Percentiles rank a stretch among this genome's conserved stretches.
These are phyloP conservation scores for Quercus ilex DNA, from an alignment of 306 rosid genomes.

Conservation along the genomic window DNA sequence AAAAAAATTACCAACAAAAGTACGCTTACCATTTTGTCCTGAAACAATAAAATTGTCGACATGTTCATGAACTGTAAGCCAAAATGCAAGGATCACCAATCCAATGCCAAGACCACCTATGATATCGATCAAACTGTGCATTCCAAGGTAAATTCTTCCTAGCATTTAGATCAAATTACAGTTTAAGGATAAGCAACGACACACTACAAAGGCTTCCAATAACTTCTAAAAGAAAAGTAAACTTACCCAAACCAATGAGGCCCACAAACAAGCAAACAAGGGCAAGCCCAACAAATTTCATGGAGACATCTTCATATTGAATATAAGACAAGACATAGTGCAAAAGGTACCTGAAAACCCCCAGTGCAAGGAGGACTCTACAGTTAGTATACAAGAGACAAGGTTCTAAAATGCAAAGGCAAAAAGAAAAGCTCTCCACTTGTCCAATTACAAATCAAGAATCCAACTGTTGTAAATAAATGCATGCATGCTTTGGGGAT, in stretches of 20 bases:
- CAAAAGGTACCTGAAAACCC: slow-evolving; percentile 71
- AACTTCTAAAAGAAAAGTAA: slow-evolving; percentile 6
- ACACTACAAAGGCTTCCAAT: slow-evolving; percentile 15
- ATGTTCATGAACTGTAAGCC: slow-evolving; percentile 63
- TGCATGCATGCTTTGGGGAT: slow-evolving; percentile 3
- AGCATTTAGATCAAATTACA: slow-evolving; percentile 27
- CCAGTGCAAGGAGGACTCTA: slow-evolving; percentile 25
- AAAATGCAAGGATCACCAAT: slow-evolving; percentile 61
- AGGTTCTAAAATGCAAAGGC: slow-evolving; percentile 5
- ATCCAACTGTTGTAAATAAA: background rate
- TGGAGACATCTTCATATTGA: slow-evolving; percentile 52
- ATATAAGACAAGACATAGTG: slow-evolving; percentile 60
- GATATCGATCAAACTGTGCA: slow-evolving; percentile 89
- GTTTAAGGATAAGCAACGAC: slow-evolving; percentile 10
- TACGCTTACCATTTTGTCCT: slow-evolving; percentile 75
- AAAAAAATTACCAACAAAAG: background rate
- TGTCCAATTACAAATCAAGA: slow-evolving; percentile 15
- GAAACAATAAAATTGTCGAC: slow-evolving; percentile 68
- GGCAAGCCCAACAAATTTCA: slow-evolving; percentile 48
- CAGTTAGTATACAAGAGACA: slow-evolving; percentile 22
- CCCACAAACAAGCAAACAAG: slow-evolving; percentile 63
- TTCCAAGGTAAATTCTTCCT: slow-evolving; percentile 97
- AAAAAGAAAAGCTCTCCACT: slow-evolving; percentile 19
- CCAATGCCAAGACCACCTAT: slow-evolving; percentile 73
- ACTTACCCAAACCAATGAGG: slow-evolving; percentile 82